Base-by-base conservation (phyloP, 768 basidiomycete genomes). In the Lactarius indigo region DNA sequence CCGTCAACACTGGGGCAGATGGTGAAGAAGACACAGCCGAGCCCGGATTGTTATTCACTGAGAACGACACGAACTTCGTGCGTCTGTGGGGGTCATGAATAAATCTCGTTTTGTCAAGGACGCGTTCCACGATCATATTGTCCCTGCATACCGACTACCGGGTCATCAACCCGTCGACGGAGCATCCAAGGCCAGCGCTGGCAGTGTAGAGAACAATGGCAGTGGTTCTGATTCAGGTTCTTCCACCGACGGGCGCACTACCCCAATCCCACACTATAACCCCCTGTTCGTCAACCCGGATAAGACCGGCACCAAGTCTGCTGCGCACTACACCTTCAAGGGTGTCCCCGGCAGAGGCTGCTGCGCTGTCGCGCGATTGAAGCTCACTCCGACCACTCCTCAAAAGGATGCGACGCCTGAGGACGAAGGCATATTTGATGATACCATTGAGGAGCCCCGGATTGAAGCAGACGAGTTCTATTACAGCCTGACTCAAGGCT, bases 401-500 rank as follows among this genome's bases (percentile, higher is more conserved):
- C 84, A 87, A n/a, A 85, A 87, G 71, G 92, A 98, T 74, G 78
- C 82, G n/a, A 87, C 85, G 63, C 79, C 96, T 64, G 86, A 90
- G 64, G 96, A 98, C 71, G 97, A 99, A 73, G 86, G 87, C 52
- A 71, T 87, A 13, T 99, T 98, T 72, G 97, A 99, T 70, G 90
- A 89, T 69, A 83, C 83, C 41, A 82, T 99, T 30, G 96, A 98
- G 72, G 94, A 95, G 75, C 83, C 97, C 55, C 82, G 96, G 59
- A 84, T 89, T 70, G 97, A 99, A 75, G 94, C 95, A 7, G 94
- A 98, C 75, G 97, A 99, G 78, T 99, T 99, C 75, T 99, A 98
- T 77, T 81, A 83, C 47, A 82, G 85, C 5, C 82, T 98, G 62
- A 87, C 88, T 47, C 83, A 88, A 70, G 94, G 94, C 4, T 87